Evolutionary conservation across 2,329 filamentous ascomycete species (phyloP).

Genomic region (Zymoseptoria ardabiliae): DNA sequence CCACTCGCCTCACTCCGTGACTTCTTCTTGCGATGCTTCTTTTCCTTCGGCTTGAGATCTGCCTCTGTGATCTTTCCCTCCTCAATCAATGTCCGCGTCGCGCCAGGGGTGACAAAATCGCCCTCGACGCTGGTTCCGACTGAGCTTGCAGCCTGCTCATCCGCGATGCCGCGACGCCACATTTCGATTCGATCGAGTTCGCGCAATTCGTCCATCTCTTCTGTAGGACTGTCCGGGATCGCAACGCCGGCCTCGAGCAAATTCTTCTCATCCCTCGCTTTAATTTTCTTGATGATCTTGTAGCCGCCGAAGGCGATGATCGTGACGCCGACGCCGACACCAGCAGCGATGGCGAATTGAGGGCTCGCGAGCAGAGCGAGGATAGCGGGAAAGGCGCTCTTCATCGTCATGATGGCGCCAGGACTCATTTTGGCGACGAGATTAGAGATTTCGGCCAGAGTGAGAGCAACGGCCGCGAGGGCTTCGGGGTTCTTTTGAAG

Average conservation of each 20-base stretch:
- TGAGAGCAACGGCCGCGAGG: constrained; percentile 86
- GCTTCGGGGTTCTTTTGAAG: constrained; percentile 79
- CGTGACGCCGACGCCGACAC: constrained; percentile 84
- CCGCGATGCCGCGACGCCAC: constrained; percentile 58
- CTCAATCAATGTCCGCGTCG: constrained; percentile 39
- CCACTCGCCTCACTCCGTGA: constrained; percentile 16
- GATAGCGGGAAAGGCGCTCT: constrained; percentile 74
- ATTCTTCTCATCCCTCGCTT: constrained; percentile 27
- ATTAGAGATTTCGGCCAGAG: constrained; percentile 82
- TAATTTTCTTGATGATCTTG: constrained; percentile 90
- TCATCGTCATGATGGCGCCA: constrained; percentile 65
- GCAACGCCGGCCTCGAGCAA: constrained; percentile 8
- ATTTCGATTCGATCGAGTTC: constrained; percentile 52
- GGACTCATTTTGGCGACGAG: constrained; percentile 79
- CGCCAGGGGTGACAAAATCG: constrained; percentile 57
- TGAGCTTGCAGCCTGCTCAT: constrained; percentile 45
- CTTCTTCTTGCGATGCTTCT: constrained; percentile 27
- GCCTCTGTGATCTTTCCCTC: constrained; percentile 41
- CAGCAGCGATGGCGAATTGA: constrained; percentile 88
- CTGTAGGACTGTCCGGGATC: constrained; percentile 14
- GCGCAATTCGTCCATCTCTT: constrained; percentile 50
- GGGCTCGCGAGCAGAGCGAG: constrained; percentile 82
- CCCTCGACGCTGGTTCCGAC: constrained; percentile 56
- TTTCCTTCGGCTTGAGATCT: constrained; percentile 34
- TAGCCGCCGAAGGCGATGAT: constrained; percentile 93